Evolutionary conservation across 805 yeast species (phyloP), one percentile per base, ranked within the genome.

Genomic region (Saccharomycopsis vini): DNA sequence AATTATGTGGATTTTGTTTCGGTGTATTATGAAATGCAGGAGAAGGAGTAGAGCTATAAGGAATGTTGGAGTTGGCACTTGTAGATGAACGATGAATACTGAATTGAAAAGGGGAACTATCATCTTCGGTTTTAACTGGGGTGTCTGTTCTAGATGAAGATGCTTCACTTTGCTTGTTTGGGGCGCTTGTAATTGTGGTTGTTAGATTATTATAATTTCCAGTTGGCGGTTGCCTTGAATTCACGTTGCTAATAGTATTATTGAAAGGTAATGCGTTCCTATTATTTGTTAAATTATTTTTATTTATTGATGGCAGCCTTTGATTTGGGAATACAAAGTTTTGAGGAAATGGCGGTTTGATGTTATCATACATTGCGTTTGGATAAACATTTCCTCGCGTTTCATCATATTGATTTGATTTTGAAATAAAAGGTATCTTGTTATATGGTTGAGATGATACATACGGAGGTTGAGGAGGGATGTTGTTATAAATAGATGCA

Each of bases 21-120:
- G 40, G 44, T 39, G 46, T 54, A 55, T 23, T 50, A 23, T 44
- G 39, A 35, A 49, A 48, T 21, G 52, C 50, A 12, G 54, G 52
- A 36, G 52, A 44, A 12, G 53, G 40, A 0, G 52, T 50, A 19
- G 49, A 47, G 36, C 46, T 49, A 24, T 51, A 50, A 5, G 55
- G 53, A n/a, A 50, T 47, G 38, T 46, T 43, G 5, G 41, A 35
- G 2, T 29, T 9, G 3, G 19, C 7, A 35, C 43, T 21, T 12
- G 28, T n/a, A 13, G 42, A 20, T 10, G 42, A 12, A 22, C n/a
- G 6, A 40, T 37, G 40, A 7, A 16, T 37, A n/a, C n/a, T n/a
- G n/a, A n/a, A n/a, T n/a, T n/a, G n/a, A n/a, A n/a, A n/a, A n/a
- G n/a, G n/a, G n/a, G n/a, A n/a, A n/a, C n/a, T 15, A 19, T 30